phyloP scores from a whole-genome alignment of 1,284 basidiomycete species.

The Naganishia albida region DNA sequence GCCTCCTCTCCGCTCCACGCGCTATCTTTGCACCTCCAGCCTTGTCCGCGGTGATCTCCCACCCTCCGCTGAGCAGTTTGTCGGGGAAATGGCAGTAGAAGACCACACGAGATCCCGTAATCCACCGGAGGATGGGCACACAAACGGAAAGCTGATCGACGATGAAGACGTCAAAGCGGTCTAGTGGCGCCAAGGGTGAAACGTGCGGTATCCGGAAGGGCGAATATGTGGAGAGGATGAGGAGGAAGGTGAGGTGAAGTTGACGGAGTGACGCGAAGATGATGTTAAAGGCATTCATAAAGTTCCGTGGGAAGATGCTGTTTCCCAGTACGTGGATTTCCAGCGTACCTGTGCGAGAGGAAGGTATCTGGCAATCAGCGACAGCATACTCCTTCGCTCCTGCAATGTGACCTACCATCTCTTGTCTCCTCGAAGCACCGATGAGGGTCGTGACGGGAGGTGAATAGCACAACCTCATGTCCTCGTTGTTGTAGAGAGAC shows the following conservation, averaged over 20 bases:
- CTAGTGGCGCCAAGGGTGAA: slow-evolving; percentile 46
- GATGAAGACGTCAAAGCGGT: slow-evolving; percentile 77
- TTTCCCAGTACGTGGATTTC: slow-evolving; percentile 69
- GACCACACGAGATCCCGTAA: slow-evolving; percentile 74
- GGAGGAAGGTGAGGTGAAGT: slow-evolving; percentile 69
- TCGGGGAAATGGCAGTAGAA: slow-evolving; percentile 99
- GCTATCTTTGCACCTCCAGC: slow-evolving; percentile 47
- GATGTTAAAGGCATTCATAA: slow-evolving; percentile 78
- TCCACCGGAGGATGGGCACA: slow-evolving; percentile 73
- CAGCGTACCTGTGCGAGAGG: slow-evolving; percentile 68
- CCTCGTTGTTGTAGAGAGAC: slow-evolving; percentile 80
- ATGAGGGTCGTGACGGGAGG: slow-evolving; percentile 82
- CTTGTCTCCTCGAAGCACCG: slow-evolving; percentile 88
- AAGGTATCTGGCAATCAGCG: background rate
- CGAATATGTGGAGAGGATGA: slow-evolving; percentile 59
- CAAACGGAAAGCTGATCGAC: slow-evolving; percentile 94
- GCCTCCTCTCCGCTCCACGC: slow-evolving; percentile 44
- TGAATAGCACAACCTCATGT: slow-evolving; percentile 88
- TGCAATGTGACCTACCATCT: slow-evolving; percentile 62
- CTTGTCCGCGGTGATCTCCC: slow-evolving; percentile 45
- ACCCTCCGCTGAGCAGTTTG: slow-evolving; percentile 67
- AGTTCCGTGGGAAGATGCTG: slow-evolving; percentile 74
- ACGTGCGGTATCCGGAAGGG: slow-evolving; percentile 40
- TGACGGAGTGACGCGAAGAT: slow-evolving; percentile 86
- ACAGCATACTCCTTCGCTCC: too few relatives aligned